A percentile compares a stretch with the other conserved stretches of the same genome.
Conservation (phyloP, 1,284 basidiomycete species). For the Cystobasidium sp. region DNA sequence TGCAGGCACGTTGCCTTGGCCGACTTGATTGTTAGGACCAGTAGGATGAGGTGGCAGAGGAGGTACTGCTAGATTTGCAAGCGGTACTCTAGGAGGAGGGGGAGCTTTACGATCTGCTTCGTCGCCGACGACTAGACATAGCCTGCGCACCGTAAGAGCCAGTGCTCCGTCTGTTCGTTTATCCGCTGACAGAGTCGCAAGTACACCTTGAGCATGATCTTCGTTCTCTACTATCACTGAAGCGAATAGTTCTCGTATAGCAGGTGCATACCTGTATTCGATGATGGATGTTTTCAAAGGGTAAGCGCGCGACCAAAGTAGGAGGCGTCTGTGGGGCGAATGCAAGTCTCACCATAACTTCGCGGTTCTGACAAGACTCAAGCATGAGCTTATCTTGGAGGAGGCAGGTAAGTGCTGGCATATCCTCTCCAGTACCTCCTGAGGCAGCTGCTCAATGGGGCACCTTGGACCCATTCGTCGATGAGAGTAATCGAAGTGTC, state of each 20-base stretch:
- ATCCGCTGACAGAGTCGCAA: slow-evolving; percentile 15
- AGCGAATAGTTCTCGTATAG: slow-evolving; percentile 30
- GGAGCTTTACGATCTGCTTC: slow-evolving; percentile 6
- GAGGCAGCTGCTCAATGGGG: slow-evolving; percentile 21
- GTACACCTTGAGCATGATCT: slow-evolving; percentile 27
- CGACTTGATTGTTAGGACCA: background rate
- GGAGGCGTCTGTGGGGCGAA: background rate
- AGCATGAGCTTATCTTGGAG: slow-evolving; percentile 19
- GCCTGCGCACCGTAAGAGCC: slow-evolving; percentile 30
- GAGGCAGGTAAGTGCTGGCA: slow-evolving; percentile 28
- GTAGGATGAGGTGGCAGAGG: background rate
- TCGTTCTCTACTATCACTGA: slow-evolving; percentile 25
- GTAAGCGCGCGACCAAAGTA: background rate
- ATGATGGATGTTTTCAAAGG: background rate
- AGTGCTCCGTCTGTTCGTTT: slow-evolving; percentile 17
- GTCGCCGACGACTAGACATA: slow-evolving; percentile 31
- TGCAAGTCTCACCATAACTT: slow-evolving; percentile 23
- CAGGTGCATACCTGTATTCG: slow-evolving; percentile 28
- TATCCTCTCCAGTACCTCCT: slow-evolving; percentile 38
- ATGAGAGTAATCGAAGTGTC: slow-evolving; percentile 13
- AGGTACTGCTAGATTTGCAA: background rate
- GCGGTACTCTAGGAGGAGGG: slow-evolving; percentile 9
- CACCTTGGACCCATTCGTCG: slow-evolving; percentile 6
- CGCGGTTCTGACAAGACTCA: slow-evolving; percentile 27
- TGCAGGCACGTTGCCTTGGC: background rate